Percentiles rank a stretch among this genome's conserved stretches.
Evolutionary conservation across 805 yeast species (phyloP).

Genomic region (Wickerhamomyces mucosus): DNA sequence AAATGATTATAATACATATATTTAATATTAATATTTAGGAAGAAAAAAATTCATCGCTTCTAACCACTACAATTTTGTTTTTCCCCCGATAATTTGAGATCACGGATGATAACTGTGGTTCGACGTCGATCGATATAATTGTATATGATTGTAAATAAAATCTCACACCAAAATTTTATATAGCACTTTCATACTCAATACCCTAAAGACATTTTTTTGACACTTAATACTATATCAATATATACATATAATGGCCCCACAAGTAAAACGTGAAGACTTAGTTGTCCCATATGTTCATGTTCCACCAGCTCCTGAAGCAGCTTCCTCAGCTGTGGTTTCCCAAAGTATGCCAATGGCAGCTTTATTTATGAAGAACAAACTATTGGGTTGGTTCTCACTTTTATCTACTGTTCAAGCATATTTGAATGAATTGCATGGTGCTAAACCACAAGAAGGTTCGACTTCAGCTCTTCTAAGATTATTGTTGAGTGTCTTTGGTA

Average conservation of each 20-base stretch:
- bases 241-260: conserved; percentile 17
- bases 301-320: conserved; percentile 39
- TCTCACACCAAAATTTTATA: not conserved
- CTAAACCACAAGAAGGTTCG: conserved; percentile 22
- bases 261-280: conserved; percentile 27
- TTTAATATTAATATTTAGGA: no score
- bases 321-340: conserved; percentile 35
- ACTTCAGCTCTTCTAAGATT: conserved; percentile 27
- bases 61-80: no score
- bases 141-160: no score
- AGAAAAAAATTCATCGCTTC: no score
- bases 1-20: no score
- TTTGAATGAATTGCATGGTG: conserved; percentile 19
- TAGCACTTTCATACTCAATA: no score
- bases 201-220: no score
- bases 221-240: not conserved
- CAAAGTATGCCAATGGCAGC: conserved; percentile 64
- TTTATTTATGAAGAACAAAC: conserved; percentile 47
- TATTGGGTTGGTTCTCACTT: conserved; percentile 45
- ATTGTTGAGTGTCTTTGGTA: conserved; percentile 33
- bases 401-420: conserved; percentile 32
- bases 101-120: no score
- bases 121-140: no score
- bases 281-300: conserved; percentile 33
- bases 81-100: no score